These are phyloP conservation scores for Kernera saxatilis DNA, from an alignment of 345 rosid species.

Conservation along the genomic window DNA sequence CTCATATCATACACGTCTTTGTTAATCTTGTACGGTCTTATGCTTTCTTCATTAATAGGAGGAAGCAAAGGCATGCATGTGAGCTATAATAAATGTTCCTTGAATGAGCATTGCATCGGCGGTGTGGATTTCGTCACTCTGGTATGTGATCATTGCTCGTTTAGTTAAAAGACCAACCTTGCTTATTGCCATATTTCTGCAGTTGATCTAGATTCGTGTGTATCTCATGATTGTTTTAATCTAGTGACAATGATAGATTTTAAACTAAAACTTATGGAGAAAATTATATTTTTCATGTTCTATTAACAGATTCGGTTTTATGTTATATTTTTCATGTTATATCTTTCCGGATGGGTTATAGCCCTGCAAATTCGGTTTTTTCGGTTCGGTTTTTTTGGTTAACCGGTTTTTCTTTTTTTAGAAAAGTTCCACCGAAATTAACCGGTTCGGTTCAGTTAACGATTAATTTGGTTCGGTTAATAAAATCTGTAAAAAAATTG, in stretches of 20 bases:
- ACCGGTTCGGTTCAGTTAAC: too few species aligned
- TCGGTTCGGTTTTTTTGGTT: too few species aligned
- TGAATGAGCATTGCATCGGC: conserved; percentile 49
- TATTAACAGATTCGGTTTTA: not conserved
- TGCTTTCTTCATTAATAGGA: not conserved
- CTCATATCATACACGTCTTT: not conserved
- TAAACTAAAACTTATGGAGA: not conserved
- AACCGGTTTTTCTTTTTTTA: too few species aligned
- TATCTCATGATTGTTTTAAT: not conserved
- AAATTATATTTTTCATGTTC: not conserved
- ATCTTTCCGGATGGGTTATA: not conserved
- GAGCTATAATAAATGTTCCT: conserved; percentile 2
- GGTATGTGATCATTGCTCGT: conserved; percentile 38
- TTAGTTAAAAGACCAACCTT: not conserved
- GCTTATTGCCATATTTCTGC: not conserved
- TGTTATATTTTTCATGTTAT: not conserved
- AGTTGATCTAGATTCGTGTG: not conserved
- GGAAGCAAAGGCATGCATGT: not conserved
- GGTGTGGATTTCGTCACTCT: conserved; percentile 79
- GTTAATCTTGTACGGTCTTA: not conserved
- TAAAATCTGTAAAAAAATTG: too few species aligned
- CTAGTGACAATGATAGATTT: not conserved
- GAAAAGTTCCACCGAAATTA: too few species aligned
- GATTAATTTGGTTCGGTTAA: too few species aligned
- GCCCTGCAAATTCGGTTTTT: too few species aligned